Evolutionary conservation across 163 green algal species (phyloP).

Genomic region (Scenedesmus sp.): DNA sequence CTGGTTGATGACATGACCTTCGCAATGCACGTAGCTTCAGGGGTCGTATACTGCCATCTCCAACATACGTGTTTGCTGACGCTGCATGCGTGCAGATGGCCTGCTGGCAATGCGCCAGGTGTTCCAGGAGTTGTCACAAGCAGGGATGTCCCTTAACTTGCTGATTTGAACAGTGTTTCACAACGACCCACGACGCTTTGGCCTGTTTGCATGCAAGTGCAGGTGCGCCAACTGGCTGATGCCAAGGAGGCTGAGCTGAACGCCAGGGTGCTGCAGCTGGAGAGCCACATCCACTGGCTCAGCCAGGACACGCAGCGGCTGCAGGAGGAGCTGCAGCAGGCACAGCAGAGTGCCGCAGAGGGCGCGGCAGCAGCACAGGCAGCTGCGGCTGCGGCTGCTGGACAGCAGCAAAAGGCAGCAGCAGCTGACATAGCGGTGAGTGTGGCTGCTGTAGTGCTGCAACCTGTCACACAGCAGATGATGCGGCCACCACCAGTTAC

Average conservation of each 20-base stretch:
- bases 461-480: neutral
- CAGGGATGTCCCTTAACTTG: neutral
- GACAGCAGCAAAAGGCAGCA: neutral
- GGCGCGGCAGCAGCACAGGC: slow-evolving; percentile 21
- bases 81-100: neutral
- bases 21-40: neutral
- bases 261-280: slow-evolving; percentile 67
- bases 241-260: slow-evolving; percentile 73
- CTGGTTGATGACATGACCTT: neutral
- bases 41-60: too few species aligned
- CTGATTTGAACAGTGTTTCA: neutral
- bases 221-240: slow-evolving; percentile 57
- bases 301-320: slow-evolving; percentile 70
- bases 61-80: neutral
- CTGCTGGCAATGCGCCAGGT: neutral
- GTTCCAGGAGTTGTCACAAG: too few species aligned
- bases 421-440: neutral
- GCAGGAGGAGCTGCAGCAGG: slow-evolving; percentile 41
- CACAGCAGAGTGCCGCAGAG: neutral
- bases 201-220: neutral
- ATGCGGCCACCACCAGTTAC: too few species aligned
- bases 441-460: neutral
- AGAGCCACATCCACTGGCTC: slow-evolving; percentile 74
- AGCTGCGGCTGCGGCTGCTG: neutral
- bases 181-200: neutral